Percentiles rank a stretch among this genome's conserved stretches.
Conservation (phyloP, 306 rosid genomes). For the Sesbania bispinosa region DNA sequence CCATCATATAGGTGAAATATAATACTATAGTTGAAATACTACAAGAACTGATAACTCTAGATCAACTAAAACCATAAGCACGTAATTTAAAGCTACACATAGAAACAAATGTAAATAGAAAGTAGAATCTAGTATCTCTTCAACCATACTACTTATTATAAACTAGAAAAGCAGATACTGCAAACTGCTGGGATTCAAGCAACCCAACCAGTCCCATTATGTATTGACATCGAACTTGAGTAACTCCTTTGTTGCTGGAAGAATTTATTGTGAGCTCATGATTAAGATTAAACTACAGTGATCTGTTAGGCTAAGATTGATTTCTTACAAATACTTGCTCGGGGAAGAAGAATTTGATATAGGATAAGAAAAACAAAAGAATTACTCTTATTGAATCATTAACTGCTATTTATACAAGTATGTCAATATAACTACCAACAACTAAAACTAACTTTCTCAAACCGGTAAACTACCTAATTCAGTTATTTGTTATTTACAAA, state of each 20-base stretch:
- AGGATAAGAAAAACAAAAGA: too few relatives aligned
- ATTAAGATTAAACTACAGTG: slow-evolving; percentile 23
- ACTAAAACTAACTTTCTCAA: too few relatives aligned
- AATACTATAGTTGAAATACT: slow-evolving; percentile 63
- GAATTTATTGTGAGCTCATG: slow-evolving; percentile 45
- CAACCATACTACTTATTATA: slow-evolving; percentile 81
- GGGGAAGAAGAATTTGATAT: too few relatives aligned
- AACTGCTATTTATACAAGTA: too few relatives aligned
- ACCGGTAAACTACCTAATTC: too few relatives aligned
- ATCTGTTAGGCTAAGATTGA: slow-evolving; percentile 39
- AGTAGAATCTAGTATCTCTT: slow-evolving; percentile 70
- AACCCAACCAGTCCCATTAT: slow-evolving; percentile 94
- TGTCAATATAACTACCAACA: too few relatives aligned
- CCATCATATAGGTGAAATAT: slow-evolving; percentile 54
- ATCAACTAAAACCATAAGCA: slow-evolving; percentile 64
- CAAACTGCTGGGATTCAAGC: slow-evolving; percentile 93
- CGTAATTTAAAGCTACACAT: slow-evolving; percentile 75
- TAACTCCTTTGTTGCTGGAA: slow-evolving; percentile 50
- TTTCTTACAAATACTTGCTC: too few relatives aligned
- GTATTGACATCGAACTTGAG: slow-evolving; percentile 44
- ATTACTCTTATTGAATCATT: too few relatives aligned
- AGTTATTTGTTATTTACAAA: too few relatives aligned
- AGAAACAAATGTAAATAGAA: slow-evolving; percentile 54
- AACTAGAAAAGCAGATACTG: slow-evolving; percentile 80
- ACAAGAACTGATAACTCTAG: slow-evolving; percentile 46